A percentile compares a stretch with the other conserved stretches of the same genome.
phyloP scores from a whole-genome alignment of 2,329 filamentous ascomycete genomes.

The Fusarium paranaense region DNA sequence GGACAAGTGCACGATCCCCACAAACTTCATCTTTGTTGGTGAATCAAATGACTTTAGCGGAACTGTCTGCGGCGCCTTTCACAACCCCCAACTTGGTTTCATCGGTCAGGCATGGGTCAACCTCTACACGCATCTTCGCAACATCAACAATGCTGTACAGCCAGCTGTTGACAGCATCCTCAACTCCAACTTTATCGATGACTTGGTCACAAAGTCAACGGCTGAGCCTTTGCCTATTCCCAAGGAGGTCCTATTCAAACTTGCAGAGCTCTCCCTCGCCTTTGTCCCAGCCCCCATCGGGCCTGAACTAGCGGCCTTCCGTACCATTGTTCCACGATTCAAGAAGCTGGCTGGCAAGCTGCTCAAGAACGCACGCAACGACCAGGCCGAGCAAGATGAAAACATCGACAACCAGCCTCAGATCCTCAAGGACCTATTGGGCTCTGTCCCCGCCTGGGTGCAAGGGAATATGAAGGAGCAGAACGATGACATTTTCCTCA shows the following conservation, averaged over 20 bases:
- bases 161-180: not conserved
- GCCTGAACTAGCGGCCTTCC: not conserved
- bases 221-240: not conserved
- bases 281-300: not conserved
- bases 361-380: not conserved
- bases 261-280: not conserved
- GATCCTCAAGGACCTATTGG: not conserved
- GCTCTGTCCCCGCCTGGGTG: not conserved
- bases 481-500: not conserved
- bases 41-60: not conserved
- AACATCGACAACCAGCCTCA: not conserved
- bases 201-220: not conserved
- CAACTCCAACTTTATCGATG: not conserved
- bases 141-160: conserved; percentile 1
- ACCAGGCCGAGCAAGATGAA: not conserved
- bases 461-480: not conserved
- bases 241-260: not conserved
- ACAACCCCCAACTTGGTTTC: not conserved
- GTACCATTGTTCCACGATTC: not conserved
- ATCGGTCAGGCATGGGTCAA: conserved; percentile 1
- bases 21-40: not conserved
- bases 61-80: not conserved
- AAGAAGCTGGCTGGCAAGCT: not conserved
- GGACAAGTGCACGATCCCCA: not conserved
- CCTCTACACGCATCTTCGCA: conserved; percentile 1